Base-by-base conservation (phyloP, 176 grass and related monocot genomes). In the Bonia amplexicaulis region DNA sequence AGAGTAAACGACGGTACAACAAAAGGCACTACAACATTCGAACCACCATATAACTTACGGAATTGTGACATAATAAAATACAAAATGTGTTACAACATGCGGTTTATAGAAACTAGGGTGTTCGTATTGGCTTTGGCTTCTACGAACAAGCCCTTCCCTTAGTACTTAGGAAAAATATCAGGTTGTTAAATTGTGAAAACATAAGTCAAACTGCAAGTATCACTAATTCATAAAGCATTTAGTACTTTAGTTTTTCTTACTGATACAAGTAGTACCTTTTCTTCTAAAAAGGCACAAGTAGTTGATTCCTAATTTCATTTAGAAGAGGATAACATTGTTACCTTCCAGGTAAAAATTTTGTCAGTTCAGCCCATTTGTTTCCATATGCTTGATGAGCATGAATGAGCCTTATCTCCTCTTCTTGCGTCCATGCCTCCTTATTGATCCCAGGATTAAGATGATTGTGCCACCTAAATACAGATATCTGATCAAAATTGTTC, bases 361-460 rank as follows among this genome's bases (percentile, higher is more conserved):
- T 80, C 35, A 97, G 77, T 48, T 94, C 95, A 25, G 95, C 95
- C 95, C 95, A 97, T 88, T 93, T 97, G 66, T 97, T 97, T 85
- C 95, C 95, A 85, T 97, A 91, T 15, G 85, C 83, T 73, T 87
- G 83, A 89, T 94, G 92, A 81, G 89, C 89, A 83, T 91, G 90
- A 71, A 97, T 94, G 37, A 97, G 79, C 57, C 59, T 79, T 59
- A 97, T 91, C 73, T 97, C 95, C 84, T 97, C 95, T 71, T 97
- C 90, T 87, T 97, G 95, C 17, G 90, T 93, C 92, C 95, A 97
- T 15, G 95, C 92, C 5, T 97, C 92, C 80, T 92, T 97, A 71
- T 97, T 97, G 64, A 97, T 93, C 62, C 88, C 82, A 84, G 92
- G 95, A 75, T 97, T 97, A 85, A 94, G 92, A 88, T 97, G 95